These are phyloP conservation scores for Candida quercuum DNA, from an alignment of 805 yeast genomes.

Conservation along the genomic window DNA sequence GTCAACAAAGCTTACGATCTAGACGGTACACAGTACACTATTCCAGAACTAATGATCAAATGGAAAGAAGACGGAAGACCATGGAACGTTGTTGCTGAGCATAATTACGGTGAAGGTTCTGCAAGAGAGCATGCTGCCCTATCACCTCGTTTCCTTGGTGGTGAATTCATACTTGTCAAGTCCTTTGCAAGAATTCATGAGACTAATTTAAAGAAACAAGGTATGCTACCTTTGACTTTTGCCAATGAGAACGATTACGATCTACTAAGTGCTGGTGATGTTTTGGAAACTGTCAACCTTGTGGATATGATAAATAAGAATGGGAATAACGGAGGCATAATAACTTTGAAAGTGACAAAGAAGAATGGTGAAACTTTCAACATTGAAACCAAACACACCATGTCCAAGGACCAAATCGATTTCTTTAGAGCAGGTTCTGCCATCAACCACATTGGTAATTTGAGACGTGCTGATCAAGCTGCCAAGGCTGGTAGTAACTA, in stretches of 20 bases:
- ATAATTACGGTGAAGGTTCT: conserved; percentile 98
- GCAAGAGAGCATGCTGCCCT: conserved; percentile 99
- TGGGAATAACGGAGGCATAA: conserved; percentile 84
- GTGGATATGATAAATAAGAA: conserved; percentile 70
- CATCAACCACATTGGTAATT: conserved; percentile 80
- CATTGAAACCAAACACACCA: conserved; percentile 83
- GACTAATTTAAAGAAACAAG: conserved; percentile 96
- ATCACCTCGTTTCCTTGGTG: conserved; percentile 92
- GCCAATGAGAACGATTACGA: conserved; percentile 90
- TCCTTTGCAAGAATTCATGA: conserved; percentile 98
- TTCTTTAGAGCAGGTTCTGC: conserved; percentile 98
- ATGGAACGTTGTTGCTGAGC: conserved; percentile 96
- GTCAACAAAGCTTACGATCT: conserved; percentile 86
- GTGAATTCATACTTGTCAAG: conserved; percentile 80
- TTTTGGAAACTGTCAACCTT: conserved; percentile 67
- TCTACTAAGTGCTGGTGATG: conserved; percentile 69
- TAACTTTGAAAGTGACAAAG: conserved; percentile 70
- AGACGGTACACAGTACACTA: conserved; percentile 70
- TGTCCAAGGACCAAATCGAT: conserved; percentile 94
- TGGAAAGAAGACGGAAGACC: conserved; percentile 85
- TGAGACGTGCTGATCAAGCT: conserved; percentile 31
- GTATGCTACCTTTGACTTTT: conserved; percentile 91
- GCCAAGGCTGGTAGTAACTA: conserved; percentile 1
- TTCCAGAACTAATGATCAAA: conserved; percentile 95
- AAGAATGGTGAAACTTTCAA: conserved; percentile 63